Evolutionary conservation across 768 basidiomycete species (phyloP).

Genomic region (Atractiella rhizophila): DNA sequence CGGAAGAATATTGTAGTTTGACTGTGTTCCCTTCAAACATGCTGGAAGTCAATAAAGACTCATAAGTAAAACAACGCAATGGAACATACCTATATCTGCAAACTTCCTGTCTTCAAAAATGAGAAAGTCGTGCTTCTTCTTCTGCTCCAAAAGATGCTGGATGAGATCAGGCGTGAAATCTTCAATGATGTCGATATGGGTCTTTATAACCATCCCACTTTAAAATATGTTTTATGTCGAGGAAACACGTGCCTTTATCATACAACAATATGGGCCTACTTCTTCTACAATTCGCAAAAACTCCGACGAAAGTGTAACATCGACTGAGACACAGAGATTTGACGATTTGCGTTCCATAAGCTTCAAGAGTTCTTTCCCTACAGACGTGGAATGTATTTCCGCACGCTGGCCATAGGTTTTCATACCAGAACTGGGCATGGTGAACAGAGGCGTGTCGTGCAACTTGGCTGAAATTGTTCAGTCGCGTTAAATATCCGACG

Average conservation of each 20-base stretch:
- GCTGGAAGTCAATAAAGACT: not conserved
- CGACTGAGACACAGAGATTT: slow-evolving; percentile 86
- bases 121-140: slow-evolving; percentile 61
- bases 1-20: slow-evolving; percentile 72
- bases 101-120: slow-evolving; percentile 99
- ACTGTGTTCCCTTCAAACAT: slow-evolving; percentile 98
- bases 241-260: slow-evolving; percentile 70
- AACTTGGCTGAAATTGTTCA: too few relatives aligned
- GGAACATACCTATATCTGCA: slow-evolving; percentile 71
- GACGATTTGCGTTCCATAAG: slow-evolving; percentile 64
- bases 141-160: slow-evolving; percentile 40
- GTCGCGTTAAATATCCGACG: too few relatives aligned
- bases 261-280: slow-evolving; percentile 70
- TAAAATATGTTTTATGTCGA: not conserved
- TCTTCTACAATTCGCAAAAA: slow-evolving; percentile 64
- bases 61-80: not conserved
- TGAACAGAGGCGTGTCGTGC: too few relatives aligned
- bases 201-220: slow-evolving; percentile 30
- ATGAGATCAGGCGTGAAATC: slow-evolving; percentile 60
- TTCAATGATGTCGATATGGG: slow-evolving; percentile 83
- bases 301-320: slow-evolving; percentile 54
- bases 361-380: slow-evolving; percentile 47
- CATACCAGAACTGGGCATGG: too few relatives aligned
- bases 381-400: not conserved
- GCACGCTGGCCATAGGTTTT: slow-evolving; percentile 7